Evolutionary conservation across 1,284 basidiomycete species (phyloP).

Genomic region (Sphagnurus paluster): DNA sequence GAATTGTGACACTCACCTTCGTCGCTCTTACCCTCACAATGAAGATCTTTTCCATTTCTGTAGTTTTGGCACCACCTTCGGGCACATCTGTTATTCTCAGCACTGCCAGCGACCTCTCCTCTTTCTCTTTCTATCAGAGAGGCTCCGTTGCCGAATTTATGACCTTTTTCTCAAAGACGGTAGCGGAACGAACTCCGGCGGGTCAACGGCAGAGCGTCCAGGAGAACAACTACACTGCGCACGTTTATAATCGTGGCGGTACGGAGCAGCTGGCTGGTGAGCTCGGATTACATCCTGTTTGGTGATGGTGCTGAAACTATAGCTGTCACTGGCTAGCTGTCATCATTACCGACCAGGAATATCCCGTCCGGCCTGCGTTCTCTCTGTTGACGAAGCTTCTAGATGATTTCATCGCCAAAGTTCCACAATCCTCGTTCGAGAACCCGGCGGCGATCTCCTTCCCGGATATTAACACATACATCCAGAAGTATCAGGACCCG

Average conservation of each 20-base stretch:
- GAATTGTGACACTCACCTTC: conserved; percentile 13
- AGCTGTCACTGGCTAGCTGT: conserved; percentile 56
- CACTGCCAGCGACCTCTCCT: conserved; percentile 82
- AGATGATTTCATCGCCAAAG: conserved; percentile 88
- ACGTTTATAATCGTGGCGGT: conserved; percentile 88
- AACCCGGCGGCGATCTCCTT: conserved; percentile 67
- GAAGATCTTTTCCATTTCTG: conserved; percentile 73
- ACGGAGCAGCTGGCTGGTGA: conserved; percentile 77
- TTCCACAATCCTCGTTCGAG: conserved; percentile 68
- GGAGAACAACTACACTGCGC: conserved; percentile 93
- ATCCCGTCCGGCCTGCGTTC: conserved; percentile 96
- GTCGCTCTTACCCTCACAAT: conserved; percentile 37
- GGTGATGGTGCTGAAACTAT: conserved; percentile 7
- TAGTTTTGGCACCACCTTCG: conserved; percentile 58
- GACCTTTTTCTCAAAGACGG: conserved; percentile 90
- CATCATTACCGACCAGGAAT: conserved; percentile 94
- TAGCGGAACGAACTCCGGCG: conserved; percentile 85
- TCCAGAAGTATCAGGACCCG: conserved; percentile 97
- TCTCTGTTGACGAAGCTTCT: conserved; percentile 93
- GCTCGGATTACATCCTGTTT: conserved; percentile 25
- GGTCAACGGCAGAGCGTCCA: conserved; percentile 93
- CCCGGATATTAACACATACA: conserved; percentile 76
- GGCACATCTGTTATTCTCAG: conserved; percentile 66
- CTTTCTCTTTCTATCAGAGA: conserved; percentile 93
- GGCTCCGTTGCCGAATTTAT: conserved; percentile 87